Evolutionary conservation across 805 yeast species (phyloP).

Genomic region (Candida morakotiae): DNA sequence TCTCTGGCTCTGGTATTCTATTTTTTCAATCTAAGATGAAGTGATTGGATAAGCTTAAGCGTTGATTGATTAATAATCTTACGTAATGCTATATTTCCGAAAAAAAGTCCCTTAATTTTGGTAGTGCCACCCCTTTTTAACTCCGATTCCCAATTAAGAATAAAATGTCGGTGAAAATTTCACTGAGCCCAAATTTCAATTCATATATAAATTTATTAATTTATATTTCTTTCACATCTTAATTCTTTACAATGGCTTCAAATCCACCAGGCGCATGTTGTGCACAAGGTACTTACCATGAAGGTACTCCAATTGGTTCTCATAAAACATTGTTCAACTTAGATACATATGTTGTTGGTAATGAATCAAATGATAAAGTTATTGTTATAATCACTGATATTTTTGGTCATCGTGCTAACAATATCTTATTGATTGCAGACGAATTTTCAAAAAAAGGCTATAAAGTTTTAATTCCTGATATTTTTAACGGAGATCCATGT

Average conservation of each 20-base stretch:
- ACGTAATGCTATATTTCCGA: too few relatives aligned
- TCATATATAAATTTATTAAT: too few relatives aligned
- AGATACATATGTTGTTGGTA: slow-evolving; percentile 28
- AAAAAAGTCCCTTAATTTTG: too few relatives aligned
- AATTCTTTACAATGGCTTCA: slow-evolving; percentile 45
- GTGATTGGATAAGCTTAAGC: too few relatives aligned
- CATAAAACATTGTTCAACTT: slow-evolving; percentile 39
- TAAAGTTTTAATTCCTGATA: slow-evolving; percentile 73
- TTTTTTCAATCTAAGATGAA: too few relatives aligned
- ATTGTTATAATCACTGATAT: slow-evolving; percentile 69
- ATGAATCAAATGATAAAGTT: slow-evolving; percentile 34
- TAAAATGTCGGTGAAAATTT: too few relatives aligned
- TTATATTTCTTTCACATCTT: too few relatives aligned
- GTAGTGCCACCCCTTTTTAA: too few relatives aligned
- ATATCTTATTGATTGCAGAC: slow-evolving; percentile 62
- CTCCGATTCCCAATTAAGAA: too few relatives aligned
- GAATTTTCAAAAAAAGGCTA: slow-evolving; percentile 57
- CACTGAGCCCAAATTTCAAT: too few relatives aligned
- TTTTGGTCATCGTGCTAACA: slow-evolving; percentile 56
- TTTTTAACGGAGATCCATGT: slow-evolving; percentile 49
- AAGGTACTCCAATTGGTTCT: slow-evolving; percentile 48
- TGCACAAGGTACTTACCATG: slow-evolving; percentile 37
- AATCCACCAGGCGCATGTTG: slow-evolving; percentile 52
- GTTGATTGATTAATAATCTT: too few relatives aligned
- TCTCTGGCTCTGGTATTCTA: too few relatives aligned